Conservation (phyloP, 2,329 filamentous ascomycete species). For the Fusarium illudens region DNA sequence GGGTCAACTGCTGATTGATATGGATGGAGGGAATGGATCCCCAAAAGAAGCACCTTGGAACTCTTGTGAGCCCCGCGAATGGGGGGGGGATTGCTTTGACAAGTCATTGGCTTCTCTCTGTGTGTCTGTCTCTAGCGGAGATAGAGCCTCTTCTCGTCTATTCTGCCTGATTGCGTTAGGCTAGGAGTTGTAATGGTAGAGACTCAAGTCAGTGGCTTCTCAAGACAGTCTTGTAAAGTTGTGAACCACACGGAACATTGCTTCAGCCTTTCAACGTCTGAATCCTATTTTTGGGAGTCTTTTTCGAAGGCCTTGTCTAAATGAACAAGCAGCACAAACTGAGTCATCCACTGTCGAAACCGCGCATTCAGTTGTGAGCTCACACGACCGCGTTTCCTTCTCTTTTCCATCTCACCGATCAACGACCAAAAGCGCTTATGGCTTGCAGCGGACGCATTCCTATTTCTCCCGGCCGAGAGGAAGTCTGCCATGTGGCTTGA, state of each 20-base stretch:
- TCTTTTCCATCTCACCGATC: not conserved
- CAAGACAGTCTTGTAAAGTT: not conserved
- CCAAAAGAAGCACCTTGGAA: not conserved
- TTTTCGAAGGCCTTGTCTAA: too few relatives aligned
- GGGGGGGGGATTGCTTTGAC: not conserved
- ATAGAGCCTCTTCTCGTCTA: slow-evolving; percentile 21
- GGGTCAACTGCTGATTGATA: not conserved
- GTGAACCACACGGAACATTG: not conserved
- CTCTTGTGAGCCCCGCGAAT: not conserved
- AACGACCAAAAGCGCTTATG: not conserved
- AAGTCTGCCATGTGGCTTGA: not conserved
- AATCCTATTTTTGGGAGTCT: not conserved
- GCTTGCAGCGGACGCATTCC: not conserved
- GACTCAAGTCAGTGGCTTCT: not conserved
- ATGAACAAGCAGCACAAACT: not conserved
- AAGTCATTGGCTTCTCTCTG: not conserved
- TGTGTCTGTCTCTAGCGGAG: not conserved
- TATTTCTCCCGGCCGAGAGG: slow-evolving; percentile 8
- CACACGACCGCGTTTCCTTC: not conserved
- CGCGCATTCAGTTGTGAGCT: not conserved
- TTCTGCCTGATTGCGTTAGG: slow-evolving; percentile 22
- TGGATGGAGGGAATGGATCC: not conserved
- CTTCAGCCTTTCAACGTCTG: not conserved
- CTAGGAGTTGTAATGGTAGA: not conserved
- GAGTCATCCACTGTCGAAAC: not conserved